Conservation (phyloP, 2,329 filamentous ascomycete species). For the Ophiognomonia clavigignenti-juglandacearum region DNA sequence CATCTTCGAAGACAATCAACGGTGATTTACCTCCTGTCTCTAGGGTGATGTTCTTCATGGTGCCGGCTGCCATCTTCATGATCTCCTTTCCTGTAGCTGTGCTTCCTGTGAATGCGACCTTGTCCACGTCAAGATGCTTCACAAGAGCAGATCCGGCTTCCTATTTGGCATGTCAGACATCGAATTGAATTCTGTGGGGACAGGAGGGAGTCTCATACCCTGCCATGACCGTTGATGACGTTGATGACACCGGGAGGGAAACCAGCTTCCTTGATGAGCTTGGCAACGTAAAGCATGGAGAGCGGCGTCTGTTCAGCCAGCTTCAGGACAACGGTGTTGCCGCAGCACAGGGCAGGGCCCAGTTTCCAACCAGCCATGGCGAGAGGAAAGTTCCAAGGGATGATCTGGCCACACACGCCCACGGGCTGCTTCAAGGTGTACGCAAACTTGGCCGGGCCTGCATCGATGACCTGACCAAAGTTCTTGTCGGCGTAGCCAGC, state of each 20-base stretch:
- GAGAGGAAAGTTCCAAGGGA: constrained; percentile 79
- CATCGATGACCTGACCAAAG: constrained; percentile 72
- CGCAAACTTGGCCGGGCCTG: constrained; percentile 63
- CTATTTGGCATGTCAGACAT: constrained; percentile 2
- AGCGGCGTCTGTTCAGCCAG: constrained; percentile 61
- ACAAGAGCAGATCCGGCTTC: constrained; percentile 63
- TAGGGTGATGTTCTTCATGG: constrained; percentile 56
- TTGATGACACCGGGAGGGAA: constrained; percentile 74
- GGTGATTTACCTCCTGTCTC: constrained; percentile 61
- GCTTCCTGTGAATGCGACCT: constrained; percentile 68
- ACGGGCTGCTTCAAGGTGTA: constrained; percentile 74
- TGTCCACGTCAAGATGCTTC: constrained; percentile 59
- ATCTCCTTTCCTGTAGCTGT: constrained; percentile 65
- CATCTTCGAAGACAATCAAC: constrained; percentile 57
- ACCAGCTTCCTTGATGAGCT: constrained; percentile 65
- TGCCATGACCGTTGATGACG: constrained; percentile 63
- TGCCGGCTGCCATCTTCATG: constrained; percentile 64
- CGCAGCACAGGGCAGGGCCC: constrained; percentile 62
- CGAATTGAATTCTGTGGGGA: background rate
- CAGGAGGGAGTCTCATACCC: constrained; percentile 19
- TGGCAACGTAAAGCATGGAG: constrained; percentile 57
- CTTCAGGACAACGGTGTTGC: constrained; percentile 61
- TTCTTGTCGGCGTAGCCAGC: constrained; percentile 78
- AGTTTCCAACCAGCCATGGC: constrained; percentile 75
- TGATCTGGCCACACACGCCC: constrained; percentile 72